phyloP scores from a whole-genome alignment of 345 rosid species.

The Arabidopsis arenosa region DNA sequence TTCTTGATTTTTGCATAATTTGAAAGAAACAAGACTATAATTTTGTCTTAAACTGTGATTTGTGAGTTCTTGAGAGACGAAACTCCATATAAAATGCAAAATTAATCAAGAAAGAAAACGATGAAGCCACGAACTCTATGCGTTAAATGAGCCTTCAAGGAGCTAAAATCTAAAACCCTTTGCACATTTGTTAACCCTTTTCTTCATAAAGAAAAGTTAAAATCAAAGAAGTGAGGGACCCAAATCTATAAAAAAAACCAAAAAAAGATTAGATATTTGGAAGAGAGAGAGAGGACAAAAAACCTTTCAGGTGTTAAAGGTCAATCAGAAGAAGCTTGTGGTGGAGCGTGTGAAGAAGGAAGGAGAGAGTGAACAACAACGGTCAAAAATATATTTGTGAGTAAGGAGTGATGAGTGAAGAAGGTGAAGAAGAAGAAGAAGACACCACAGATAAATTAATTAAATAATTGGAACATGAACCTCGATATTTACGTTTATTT shows the following conservation, averaged over 20 bases:
- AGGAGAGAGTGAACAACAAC: constrained; percentile 33
- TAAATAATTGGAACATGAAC: constrained; percentile 9
- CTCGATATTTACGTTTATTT: constrained; percentile 10
- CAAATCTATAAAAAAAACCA: not conserved
- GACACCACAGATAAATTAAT: not conserved
- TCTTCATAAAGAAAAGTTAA: not conserved
- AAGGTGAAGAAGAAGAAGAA: constrained; percentile 30
- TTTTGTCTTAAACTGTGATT: not conserved
- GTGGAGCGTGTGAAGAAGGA: constrained; percentile 23
- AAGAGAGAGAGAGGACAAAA: constrained; percentile 34
- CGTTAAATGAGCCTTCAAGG: constrained; percentile 10
- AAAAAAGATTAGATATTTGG: not conserved
- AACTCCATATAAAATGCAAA: constrained; percentile 2
- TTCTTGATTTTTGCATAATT: not conserved
- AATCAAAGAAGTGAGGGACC: constrained; percentile 35
- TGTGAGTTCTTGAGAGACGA: constrained; percentile 1
- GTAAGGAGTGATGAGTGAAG: constrained; percentile 31
- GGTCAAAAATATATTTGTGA: constrained; percentile 35
- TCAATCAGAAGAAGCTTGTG: constrained; percentile 21
- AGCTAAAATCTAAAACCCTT: constrained; percentile 18
- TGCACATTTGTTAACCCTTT: constrained; percentile 22
- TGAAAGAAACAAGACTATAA: not conserved
- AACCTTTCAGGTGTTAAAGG: constrained; percentile 38
- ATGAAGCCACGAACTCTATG: not conserved
- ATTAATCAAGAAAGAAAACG: not conserved